Evolutionary conservation across 2,329 filamentous ascomycete genomes (phyloP).

Genomic region (Curvularia hawaiiensis): DNA sequence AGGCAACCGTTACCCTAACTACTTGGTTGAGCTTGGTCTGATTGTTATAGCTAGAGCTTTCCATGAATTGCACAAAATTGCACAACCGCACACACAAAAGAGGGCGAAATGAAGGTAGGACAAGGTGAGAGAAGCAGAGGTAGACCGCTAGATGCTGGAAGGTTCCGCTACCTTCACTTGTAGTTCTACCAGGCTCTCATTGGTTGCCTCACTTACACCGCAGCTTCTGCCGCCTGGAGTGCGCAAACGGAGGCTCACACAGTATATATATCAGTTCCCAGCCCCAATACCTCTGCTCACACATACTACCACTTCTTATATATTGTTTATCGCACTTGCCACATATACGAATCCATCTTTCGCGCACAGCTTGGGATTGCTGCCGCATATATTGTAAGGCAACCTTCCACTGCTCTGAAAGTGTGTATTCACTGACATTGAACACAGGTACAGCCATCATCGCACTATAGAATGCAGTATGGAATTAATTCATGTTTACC

Average conservation of each 20-base stretch:
- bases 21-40: no score
- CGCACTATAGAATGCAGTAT: no score
- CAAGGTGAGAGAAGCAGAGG: neutral
- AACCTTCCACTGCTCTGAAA: no score
- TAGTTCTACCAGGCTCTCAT: neutral
- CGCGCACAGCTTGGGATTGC: no score
- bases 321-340: neutral
- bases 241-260: neutral
- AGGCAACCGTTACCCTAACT: no score
- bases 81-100: neutral
- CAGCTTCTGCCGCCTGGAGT: neutral
- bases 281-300: neutral
- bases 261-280: neutral
- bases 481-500: no score
- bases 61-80: neutral
- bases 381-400: no score
- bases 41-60: no score
- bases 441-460: no score
- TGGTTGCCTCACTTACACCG: neutral
- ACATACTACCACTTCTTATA: neutral
- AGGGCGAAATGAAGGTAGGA: neutral
- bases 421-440: no score
- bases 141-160: neutral
- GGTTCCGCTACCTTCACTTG: neutral
- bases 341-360: neutral